Base-by-base conservation (phyloP, 257 asterid genomes). In the Fraxinus cuspidata region DNA sequence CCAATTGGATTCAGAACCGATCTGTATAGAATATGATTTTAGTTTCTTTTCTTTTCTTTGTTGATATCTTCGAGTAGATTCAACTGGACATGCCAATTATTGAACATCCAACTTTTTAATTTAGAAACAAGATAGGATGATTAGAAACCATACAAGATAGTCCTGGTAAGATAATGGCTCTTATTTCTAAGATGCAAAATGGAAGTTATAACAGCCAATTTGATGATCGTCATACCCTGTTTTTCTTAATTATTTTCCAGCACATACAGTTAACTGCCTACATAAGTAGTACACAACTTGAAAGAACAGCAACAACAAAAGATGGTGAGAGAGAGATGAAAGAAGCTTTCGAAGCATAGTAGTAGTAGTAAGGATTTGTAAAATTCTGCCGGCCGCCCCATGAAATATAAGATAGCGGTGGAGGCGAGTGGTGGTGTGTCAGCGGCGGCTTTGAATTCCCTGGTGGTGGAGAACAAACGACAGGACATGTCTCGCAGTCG, bases 401-500 rank as follows among this genome's bases (percentile, higher is more conserved):
- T 0, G 35, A 34, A n/a, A 42, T 35, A 42, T 65, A 53, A 70
- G 90, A 27, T 13, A 81, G 84, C 6, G 93, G 87, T 19, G 90
- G 83, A 42, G 87, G 83, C 23, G 73, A 73, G 68, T 1, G 85
- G 35, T 8, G 86, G 16, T 19, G 84, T 12, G 80, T 37, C 6
- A 70, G 72, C 13, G 74, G 64, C 1, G 84, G 32, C 34, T n/a
- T n/a, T 9, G 81, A 6, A 27, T 18, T 76, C 71, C 16, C 64
- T 49, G 76, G 72, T 0, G 90, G 67, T 7, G 93, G 85, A 0
- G 97, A 90, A 87, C 97, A 94, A 13, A 89, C 87, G 81, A 83
- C 87, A 1, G 97, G 95, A 81, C 97, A 94, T 0, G 95, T 83
- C 16, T 58, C 82, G 42, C 97, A 94, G 6, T 92, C 92, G 77